Conservation (phyloP, 2,329 filamentous ascomycete species). For the Emmonsia crescens region DNA sequence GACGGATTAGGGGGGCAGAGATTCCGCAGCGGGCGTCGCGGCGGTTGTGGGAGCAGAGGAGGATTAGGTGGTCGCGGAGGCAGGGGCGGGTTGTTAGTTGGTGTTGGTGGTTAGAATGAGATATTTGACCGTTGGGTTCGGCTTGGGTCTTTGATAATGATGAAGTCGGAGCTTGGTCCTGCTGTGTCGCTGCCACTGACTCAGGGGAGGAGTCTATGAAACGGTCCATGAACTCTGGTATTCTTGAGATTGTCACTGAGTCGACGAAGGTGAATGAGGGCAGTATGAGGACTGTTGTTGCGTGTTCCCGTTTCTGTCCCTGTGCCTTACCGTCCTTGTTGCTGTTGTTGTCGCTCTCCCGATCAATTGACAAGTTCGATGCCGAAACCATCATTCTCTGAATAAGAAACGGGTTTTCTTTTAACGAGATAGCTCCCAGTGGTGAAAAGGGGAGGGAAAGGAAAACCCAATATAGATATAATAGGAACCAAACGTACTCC, state of each 20-base stretch:
- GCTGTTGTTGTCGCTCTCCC: constrained; percentile 49
- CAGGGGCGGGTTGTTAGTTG: constrained; percentile 51
- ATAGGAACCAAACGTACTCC: constrained; percentile 23
- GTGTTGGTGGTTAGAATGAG: constrained; percentile 24
- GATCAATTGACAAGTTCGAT: constrained; percentile 77
- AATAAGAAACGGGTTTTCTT: not conserved
- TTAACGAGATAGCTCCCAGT: not conserved
- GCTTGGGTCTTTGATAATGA: not conserved
- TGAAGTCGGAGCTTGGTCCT: constrained; percentile 44
- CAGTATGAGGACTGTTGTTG: constrained; percentile 74
- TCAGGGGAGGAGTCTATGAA: constrained; percentile 54
- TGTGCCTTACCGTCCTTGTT: constrained; percentile 8
- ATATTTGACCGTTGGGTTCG: constrained; percentile 5
- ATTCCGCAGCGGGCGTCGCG: constrained; percentile 91
- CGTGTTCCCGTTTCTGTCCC: constrained; percentile 32
- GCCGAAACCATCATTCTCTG: constrained; percentile 83
- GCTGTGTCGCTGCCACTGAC: constrained; percentile 47
- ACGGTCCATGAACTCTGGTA: constrained; percentile 57
- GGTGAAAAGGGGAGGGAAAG: not conserved
- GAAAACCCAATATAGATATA: not conserved
- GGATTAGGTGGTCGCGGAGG: constrained; percentile 74
- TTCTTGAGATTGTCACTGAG: constrained; percentile 64
- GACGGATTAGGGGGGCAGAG: constrained; percentile 76
- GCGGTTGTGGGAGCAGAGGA: constrained; percentile 86
- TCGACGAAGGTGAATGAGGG: constrained; percentile 75